Conservation (phyloP, 78 protist genomes). For the Isochrysis galbana region DNA sequence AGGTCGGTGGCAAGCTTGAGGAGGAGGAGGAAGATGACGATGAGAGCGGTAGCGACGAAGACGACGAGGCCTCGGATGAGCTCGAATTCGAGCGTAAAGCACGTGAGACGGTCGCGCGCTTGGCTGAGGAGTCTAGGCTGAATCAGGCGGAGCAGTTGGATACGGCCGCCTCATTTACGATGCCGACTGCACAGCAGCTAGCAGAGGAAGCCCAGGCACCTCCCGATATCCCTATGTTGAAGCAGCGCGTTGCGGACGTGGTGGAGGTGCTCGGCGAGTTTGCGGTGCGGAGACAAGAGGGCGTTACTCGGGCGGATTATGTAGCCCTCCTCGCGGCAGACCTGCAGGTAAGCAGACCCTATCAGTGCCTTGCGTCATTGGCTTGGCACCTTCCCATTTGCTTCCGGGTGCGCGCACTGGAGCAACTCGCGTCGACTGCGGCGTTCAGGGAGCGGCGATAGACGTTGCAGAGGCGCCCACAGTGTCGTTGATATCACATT, state of each 20-base stretch:
- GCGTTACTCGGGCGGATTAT: conserved; percentile 76
- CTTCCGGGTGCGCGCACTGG: too few species aligned
- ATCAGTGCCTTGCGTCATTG: conserved; percentile 82
- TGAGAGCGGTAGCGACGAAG: conserved; percentile 20
- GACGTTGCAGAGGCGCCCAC: too few species aligned
- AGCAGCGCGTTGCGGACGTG: conserved; percentile 18
- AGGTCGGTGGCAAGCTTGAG: not conserved
- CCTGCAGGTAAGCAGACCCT: conserved; percentile 66
- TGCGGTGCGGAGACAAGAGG: not conserved
- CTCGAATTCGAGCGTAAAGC: conserved; percentile 28
- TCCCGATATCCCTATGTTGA: conserved; percentile 24
- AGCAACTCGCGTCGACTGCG: too few species aligned
- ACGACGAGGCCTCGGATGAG: conserved; percentile 18
- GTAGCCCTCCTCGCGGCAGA: conserved; percentile 71
- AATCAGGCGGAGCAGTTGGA: not conserved
- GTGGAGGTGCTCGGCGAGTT: not conserved
- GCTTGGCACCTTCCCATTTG: not conserved
- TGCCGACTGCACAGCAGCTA: not conserved
- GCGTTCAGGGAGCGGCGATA: too few species aligned
- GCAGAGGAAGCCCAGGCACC: not conserved
- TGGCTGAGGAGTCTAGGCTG: conserved; percentile 7
- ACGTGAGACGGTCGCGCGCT: not conserved
- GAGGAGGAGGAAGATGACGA: conserved; percentile 1
- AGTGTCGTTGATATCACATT: too few species aligned
- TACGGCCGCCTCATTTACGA: not conserved